Evolutionary conservation across 192 early-diverging fungal species (phyloP), one percentile per base, ranked within the genome.

Genomic region (Podila minutissima): DNA sequence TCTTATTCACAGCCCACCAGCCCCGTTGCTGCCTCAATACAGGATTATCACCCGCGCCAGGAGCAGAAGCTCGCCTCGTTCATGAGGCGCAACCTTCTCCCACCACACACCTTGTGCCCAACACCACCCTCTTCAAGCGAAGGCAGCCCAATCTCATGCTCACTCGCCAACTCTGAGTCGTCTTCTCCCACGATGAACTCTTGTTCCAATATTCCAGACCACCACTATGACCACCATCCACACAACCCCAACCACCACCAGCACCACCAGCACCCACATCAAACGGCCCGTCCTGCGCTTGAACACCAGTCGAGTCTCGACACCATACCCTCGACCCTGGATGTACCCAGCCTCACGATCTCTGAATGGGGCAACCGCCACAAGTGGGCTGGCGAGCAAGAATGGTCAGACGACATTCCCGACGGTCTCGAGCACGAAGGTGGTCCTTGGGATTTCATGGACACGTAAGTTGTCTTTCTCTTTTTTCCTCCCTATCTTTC

Each of bases 1-100:
- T 69, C 58, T 10, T 71, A 63, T 9, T 64, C 75, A 31, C 76
- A 79, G 28, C 77, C 77, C 17, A 61, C 77, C 11, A 81, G 77
- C 24, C 77, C 77, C 3, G 77, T 81, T 1, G 77, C 77, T 2
- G 71, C 48, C 20, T 81, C 77, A 73, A 81, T 81, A 72, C 66
- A 73, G 67, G 77, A 81, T 28, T 81, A 81, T 13, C 77, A 81
- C 38, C 62, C 71, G 22, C 66, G 59, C 13, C 77, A 81, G 41
- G 77, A 81, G 33, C 77, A 81, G 26, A 81, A 81, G 67, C 33
- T 81, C 53, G 77, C 77, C 46, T 62, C 67, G 61, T 81, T 81
- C 51, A 81, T 81, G 71, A 72, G 69, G 66, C 77, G 77, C 26
- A 81, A 73, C 58, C 71, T 81, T 58, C 66, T 81, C 41, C 77